Evolutionary conservation across 805 yeast genomes (phyloP).

Genomic region (Suhomyces sp.): DNA sequence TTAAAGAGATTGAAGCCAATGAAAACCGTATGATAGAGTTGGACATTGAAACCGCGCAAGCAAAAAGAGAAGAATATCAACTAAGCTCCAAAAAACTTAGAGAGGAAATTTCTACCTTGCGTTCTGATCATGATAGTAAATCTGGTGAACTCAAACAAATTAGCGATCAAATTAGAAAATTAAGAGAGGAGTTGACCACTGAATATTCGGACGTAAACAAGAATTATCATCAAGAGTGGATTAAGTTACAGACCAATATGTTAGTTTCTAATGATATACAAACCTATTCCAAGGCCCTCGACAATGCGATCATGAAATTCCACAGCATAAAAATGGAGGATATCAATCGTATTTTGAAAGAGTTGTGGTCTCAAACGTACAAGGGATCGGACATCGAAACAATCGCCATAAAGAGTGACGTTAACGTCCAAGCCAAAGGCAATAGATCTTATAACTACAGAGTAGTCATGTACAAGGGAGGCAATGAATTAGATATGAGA

Average conservation of each 20-base stretch:
- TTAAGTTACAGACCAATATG: conserved; percentile 70
- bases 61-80: conserved; percentile 59
- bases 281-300: conserved; percentile 81
- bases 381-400: conserved; percentile 95
- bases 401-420: conserved; percentile 81
- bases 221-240: conserved; percentile 65
- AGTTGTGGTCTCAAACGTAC: conserved; percentile 90
- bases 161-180: conserved; percentile 59
- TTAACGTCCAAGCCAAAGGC: conserved; percentile 46
- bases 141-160: conserved; percentile 85
- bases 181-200: conserved; percentile 57
- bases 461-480: conserved; percentile 92
- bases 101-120: conserved; percentile 49
- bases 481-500: conserved; percentile 92
- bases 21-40: conserved; percentile 42
- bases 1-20: conserved; percentile 34
- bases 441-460: conserved; percentile 83
- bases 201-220: conserved; percentile 71
- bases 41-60: conserved; percentile 57
- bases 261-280: conserved; percentile 78
- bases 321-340: conserved; percentile 91
- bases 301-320: conserved; percentile 88
- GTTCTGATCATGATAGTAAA: conserved; percentile 67
- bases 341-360: conserved; percentile 82
- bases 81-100: conserved; percentile 51